Evolutionary conservation across 2,329 filamentous ascomycete species (phyloP).

Genomic region (Xylariomycetidae sp.): DNA sequence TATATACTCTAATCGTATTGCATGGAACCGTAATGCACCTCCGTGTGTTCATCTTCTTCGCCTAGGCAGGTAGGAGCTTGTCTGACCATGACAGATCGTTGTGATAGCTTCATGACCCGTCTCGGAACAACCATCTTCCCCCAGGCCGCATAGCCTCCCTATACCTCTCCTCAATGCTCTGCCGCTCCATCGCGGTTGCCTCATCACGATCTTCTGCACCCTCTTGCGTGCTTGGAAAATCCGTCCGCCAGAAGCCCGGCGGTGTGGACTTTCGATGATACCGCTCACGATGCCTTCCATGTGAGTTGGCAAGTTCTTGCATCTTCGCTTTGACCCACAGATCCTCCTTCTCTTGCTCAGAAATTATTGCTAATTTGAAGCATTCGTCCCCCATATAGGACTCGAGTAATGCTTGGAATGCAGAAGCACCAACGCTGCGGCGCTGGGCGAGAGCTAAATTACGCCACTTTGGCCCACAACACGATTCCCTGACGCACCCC

Average conservation of each 20-base stretch:
- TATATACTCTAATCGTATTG: no score
- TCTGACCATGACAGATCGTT: no score
- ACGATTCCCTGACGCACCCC: slow-evolving; percentile 69
- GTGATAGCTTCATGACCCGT: no score
- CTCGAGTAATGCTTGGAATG: slow-evolving; percentile 40
- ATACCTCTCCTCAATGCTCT: slow-evolving; percentile 66
- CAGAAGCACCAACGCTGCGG: slow-evolving; percentile 23
- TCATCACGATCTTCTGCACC: slow-evolving; percentile 57
- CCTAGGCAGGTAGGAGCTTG: no score
- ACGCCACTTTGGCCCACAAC: slow-evolving; percentile 68
- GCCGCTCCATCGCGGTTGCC: slow-evolving; percentile 56
- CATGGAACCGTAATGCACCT: no score
- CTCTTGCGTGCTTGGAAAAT: slow-evolving; percentile 88
- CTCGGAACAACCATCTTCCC: slow-evolving; percentile 74
- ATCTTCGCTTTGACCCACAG: slow-evolving; percentile 71
- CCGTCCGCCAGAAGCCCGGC: slow-evolving; percentile 84
- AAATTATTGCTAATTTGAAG: slow-evolving; percentile 54
- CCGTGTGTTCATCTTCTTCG: no score
- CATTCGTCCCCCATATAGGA: slow-evolving; percentile 52
- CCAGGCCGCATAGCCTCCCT: slow-evolving; percentile 73
- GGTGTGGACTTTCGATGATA: slow-evolving; percentile 68
- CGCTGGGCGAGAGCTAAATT: slow-evolving; percentile 54
- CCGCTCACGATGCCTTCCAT: slow-evolving; percentile 70
- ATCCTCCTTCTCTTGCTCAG: slow-evolving; percentile 53
- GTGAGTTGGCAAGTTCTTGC: slow-evolving; percentile 64